Evolutionary conservation across 2,329 filamentous ascomycete species (phyloP).

Genomic region (Diplodia seriata): DNA sequence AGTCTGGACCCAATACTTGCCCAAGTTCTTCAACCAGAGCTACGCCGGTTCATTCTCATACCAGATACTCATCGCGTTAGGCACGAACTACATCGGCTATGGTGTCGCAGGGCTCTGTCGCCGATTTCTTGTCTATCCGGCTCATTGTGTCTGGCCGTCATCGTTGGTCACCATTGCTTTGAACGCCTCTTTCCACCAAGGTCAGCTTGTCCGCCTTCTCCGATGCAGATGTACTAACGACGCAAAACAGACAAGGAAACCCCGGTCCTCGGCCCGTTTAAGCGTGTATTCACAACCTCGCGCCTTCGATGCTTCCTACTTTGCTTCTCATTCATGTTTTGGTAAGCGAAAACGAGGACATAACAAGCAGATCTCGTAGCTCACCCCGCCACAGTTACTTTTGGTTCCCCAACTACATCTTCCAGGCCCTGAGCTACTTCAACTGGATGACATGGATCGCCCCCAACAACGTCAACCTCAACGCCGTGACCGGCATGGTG

Average conservation of each 20-base stretch:
- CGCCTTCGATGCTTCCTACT: constrained; percentile 69
- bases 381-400: not conserved
- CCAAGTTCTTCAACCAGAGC: constrained; percentile 59
- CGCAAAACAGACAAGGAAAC: constrained; percentile 65
- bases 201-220: constrained; percentile 72
- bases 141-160: constrained; percentile 34
- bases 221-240: constrained; percentile 39
- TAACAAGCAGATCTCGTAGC: too few relatives aligned
- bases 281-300: constrained; percentile 69
- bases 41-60: constrained; percentile 54
- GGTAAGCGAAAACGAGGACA: not conserved
- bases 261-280: constrained; percentile 55
- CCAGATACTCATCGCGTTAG: constrained; percentile 70
- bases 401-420: constrained; percentile 65
- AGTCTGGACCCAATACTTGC: constrained; percentile 59
- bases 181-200: constrained; percentile 58
- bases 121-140: constrained; percentile 39
- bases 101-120: constrained; percentile 41
- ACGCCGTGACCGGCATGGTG: constrained; percentile 74
- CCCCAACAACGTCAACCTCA: constrained; percentile 71
- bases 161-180: constrained; percentile 34
- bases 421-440: constrained; percentile 73
- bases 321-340: constrained; percentile 61
- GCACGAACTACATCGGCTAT: constrained; percentile 66
- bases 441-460: constrained; percentile 72